phyloP scores from a whole-genome alignment of 306 rosid genomes.

The Mimosa bimucronata region DNA sequence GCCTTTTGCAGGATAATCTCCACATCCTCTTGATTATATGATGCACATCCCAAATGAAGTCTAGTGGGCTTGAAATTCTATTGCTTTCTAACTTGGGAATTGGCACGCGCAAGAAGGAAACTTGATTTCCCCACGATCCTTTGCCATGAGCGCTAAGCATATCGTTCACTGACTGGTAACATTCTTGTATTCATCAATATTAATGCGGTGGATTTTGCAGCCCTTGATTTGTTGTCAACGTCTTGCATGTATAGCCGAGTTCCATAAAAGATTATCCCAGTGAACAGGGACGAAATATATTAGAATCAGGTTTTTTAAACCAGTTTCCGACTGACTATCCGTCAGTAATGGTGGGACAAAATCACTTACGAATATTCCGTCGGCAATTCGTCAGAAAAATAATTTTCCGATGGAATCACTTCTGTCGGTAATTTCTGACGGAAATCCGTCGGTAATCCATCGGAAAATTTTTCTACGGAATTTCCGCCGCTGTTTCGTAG shows the following conservation, averaged over 20 bases:
- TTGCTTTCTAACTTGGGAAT: conserved; percentile 47
- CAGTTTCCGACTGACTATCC: too few species aligned
- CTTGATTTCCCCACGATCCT: conserved; percentile 62
- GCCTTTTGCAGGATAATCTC: too few species aligned
- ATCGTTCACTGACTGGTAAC: conserved; percentile 55
- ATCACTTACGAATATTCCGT: too few species aligned
- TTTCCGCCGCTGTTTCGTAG: too few species aligned
- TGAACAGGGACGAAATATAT: too few species aligned
- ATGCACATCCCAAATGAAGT: conserved; percentile 52
- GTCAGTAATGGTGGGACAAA: too few species aligned
- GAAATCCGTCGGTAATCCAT: too few species aligned
- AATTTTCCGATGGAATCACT: too few species aligned
- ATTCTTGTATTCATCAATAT: conserved; percentile 63
- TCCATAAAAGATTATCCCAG: conserved; percentile 54
- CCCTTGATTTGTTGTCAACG: conserved; percentile 41
- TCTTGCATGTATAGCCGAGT: conserved; percentile 59
- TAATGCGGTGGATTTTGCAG: conserved; percentile 52
- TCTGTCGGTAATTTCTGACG: too few species aligned
- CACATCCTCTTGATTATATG: conserved; percentile 50
- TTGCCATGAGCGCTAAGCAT: conserved; percentile 49
- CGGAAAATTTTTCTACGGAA: too few species aligned
- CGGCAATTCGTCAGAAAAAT: too few species aligned
- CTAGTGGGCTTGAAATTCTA: conserved; percentile 48
- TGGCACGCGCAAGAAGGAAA: conserved; percentile 52
- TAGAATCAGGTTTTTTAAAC: too few species aligned